These are phyloP conservation scores for Pascua guehoae DNA, from an alignment of 1,284 basidiomycete genomes.

Conservation along the genomic window DNA sequence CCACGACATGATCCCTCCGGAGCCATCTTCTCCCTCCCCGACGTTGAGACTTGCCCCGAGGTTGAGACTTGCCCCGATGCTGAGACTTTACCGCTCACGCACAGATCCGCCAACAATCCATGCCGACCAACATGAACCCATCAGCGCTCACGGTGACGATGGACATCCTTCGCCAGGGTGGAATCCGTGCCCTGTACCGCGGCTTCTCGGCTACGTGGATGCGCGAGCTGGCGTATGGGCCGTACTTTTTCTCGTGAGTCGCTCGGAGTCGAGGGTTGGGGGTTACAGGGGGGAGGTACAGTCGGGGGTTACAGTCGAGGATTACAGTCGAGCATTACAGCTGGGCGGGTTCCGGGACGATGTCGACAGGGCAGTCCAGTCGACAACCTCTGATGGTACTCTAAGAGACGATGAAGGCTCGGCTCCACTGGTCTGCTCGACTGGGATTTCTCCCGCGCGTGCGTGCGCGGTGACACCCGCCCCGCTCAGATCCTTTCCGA, in stretches of 20 bases:
- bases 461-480: too few species aligned
- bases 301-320: neutral
- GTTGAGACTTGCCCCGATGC: neutral
- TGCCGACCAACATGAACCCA: slow-evolving; percentile 44
- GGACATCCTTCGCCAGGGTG: slow-evolving; percentile 58
- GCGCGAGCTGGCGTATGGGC: slow-evolving; percentile 73
- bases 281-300: neutral
- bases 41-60: neutral
- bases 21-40: neutral
- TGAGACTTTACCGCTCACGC: neutral
- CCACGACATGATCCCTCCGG: neutral
- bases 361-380: neutral
- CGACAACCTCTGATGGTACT: too few species aligned
- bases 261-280: neutral
- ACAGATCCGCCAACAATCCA: slow-evolving; percentile 66
- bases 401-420: too few species aligned
- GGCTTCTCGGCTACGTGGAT: slow-evolving; percentile 67
- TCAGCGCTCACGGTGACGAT: slow-evolving; percentile 56
- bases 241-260: slow-evolving; percentile 71
- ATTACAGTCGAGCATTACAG: neutral
- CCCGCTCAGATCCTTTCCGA: too few species aligned
- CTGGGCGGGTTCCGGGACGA: neutral
- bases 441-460: too few species aligned
- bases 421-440: too few species aligned
- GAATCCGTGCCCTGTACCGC: slow-evolving; percentile 68